These are phyloP conservation scores for Atkinsonella texensis DNA, from an alignment of 2,329 filamentous ascomycete species.

Conservation along the genomic window DNA sequence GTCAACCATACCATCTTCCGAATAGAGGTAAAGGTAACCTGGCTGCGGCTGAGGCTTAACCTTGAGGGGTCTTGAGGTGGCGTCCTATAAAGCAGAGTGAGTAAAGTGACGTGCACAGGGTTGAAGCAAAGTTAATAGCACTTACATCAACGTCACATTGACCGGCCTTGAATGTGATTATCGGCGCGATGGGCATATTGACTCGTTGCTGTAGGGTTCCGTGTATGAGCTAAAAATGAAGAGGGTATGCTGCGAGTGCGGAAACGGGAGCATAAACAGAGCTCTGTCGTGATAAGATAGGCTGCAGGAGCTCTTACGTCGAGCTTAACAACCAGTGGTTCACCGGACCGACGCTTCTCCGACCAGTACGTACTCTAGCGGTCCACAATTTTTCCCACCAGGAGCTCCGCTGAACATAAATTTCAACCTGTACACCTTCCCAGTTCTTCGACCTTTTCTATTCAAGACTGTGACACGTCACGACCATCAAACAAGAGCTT, in stretches of 20 bases:
- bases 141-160: slow-evolving; percentile 74
- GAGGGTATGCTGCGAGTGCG: slow-evolving; percentile 1
- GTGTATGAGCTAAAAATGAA: neutral
- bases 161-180: slow-evolving; percentile 96
- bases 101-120: slow-evolving; percentile 7
- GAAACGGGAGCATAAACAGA: neutral
- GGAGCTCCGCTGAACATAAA: slow-evolving; percentile 3
- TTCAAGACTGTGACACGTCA: too few relatives aligned
- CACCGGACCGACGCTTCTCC: slow-evolving; percentile 13
- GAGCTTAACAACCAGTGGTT: slow-evolving; percentile 7
- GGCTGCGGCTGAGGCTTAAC: slow-evolving; percentile 61
- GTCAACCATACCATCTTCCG: slow-evolving; percentile 60
- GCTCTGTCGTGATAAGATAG: slow-evolving; percentile 9
- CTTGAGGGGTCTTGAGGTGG: slow-evolving; percentile 39
- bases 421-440: neutral
- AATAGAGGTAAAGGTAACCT: slow-evolving; percentile 87
- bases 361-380: neutral
- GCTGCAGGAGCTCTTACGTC: slow-evolving; percentile 29
- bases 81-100: slow-evolving; percentile 6
- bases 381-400: neutral
- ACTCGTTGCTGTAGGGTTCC: slow-evolving; percentile 1
- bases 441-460: neutral
- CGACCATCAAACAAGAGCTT: too few relatives aligned
- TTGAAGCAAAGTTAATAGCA: slow-evolving; percentile 1
- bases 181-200: slow-evolving; percentile 67